Evolutionary conservation across 2,329 filamentous ascomycete species (phyloP), one percentile per base, ranked within the genome.

Genomic region (Dactylellina drechsleri): DNA sequence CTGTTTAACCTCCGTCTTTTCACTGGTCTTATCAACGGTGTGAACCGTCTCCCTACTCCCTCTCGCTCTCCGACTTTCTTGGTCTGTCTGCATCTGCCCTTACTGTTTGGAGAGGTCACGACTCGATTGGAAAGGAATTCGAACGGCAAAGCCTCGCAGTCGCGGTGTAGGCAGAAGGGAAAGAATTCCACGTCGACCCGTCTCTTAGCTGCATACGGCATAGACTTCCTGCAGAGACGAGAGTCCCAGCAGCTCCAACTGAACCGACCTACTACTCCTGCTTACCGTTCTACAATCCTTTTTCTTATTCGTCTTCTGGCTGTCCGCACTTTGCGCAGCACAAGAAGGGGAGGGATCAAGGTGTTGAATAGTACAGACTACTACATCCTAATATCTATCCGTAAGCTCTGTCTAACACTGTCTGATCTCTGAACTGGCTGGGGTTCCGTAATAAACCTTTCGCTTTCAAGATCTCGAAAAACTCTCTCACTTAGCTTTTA

Each of bases 141-240:
- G 58, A 10, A 68, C 64, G 49, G 58, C 64, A 31, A 36, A 36
- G 20, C 64, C 71, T 68, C 57, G 49, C 53, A 28, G 49, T 45
- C 18, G 50, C 61, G 23, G 40, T 20, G 59, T 60, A 75, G 64
- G 64, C 71, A 68, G 71, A 75, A 66, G 41, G 61, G 12, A 61
- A 43, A 64, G 64, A 61, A 68, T 68, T 75, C 71, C 64, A 75
- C 47, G 60, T 59, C 59, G 50, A 68, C 68, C 71, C 71, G 71
- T 68, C 47, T 64, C 61, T 36, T 68, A 57, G 71, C 71, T 75
- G 71, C 71, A 66, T 64, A 66, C 71, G 71, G 71, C 71, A 75
- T 67, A 75, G 64, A 65, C 58, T 60, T 73, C 60, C 67, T 66
- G 62, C 70, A 74, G 62, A 56, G 61, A 54, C 57, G 53, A 67